Evolutionary conservation across 768 basidiomycete genomes (phyloP).

Genomic region (Trametes maxima): DNA sequence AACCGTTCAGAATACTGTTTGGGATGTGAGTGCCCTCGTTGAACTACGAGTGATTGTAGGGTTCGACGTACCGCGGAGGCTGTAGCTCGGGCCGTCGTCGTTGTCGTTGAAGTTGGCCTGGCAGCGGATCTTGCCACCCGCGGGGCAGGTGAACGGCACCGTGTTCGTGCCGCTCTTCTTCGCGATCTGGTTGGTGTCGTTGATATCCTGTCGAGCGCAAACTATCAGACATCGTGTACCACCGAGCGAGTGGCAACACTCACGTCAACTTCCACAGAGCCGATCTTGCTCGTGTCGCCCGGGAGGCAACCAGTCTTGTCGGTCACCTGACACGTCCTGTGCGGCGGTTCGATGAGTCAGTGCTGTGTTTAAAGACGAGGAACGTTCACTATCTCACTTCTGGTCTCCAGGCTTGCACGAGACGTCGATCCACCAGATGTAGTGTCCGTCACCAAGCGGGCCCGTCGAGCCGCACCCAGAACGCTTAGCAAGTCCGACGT

Average conservation of each 20-base stretch:
- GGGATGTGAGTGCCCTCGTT: neutral
- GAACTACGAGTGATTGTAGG: neutral
- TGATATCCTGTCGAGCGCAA: neutral
- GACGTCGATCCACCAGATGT: conserved; percentile 6
- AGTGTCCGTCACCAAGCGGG: conserved; percentile 1
- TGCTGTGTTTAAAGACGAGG: neutral
- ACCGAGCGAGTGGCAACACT: neutral
- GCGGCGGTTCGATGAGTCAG: neutral
- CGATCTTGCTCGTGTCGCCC: conserved; percentile 4
- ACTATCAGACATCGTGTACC: neutral
- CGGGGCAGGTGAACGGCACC: conserved; percentile 4
- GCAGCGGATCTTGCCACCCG: conserved; percentile 4
- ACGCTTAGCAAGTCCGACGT: too few relatives aligned
- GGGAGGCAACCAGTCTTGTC: neutral
- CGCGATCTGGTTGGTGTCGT: conserved; percentile 1
- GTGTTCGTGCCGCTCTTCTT: neutral
- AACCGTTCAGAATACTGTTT: neutral
- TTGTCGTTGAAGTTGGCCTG: conserved; percentile 14
- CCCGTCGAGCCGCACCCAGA: neutral
- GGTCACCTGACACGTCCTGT: neutral
- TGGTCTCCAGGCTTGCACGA: neutral
- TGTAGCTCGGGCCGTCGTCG: conserved; percentile 9
- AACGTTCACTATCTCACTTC: neutral
- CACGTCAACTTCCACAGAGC: conserved; percentile 1
- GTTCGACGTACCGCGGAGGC: conserved; percentile 7